Conservation (phyloP, 2,329 filamentous ascomycete genomes). For the Aspergillus sp. region DNA sequence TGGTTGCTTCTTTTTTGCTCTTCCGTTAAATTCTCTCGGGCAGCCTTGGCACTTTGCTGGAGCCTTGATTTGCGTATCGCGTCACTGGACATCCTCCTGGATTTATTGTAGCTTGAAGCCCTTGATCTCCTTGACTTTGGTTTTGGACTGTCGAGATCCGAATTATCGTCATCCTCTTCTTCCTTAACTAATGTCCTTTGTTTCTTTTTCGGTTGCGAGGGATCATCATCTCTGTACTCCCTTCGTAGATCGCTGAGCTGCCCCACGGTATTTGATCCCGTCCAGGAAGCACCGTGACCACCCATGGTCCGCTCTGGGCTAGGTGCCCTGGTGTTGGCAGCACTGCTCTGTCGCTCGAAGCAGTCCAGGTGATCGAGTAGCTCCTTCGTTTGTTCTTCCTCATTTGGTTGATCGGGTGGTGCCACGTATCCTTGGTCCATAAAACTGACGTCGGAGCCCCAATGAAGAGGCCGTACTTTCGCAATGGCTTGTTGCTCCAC, state of each 20-base stretch:
- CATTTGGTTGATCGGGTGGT: constrained; percentile 56
- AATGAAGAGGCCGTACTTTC: constrained; percentile 53
- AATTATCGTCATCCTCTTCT: constrained; percentile 40
- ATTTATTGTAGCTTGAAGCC: constrained; percentile 36
- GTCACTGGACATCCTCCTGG: constrained; percentile 34
- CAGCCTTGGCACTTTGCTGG: constrained; percentile 28
- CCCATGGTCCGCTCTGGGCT: constrained; percentile 49
- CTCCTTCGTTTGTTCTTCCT: constrained; percentile 56
- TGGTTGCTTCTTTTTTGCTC: constrained; percentile 84
- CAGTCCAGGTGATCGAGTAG: constrained; percentile 59
- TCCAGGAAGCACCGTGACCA: constrained; percentile 15
- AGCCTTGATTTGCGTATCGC: constrained; percentile 37
- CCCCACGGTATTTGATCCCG: constrained; percentile 9
- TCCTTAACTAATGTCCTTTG: constrained; percentile 37
- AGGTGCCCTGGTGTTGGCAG: constrained; percentile 58
- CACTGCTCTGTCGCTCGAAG: constrained; percentile 58
- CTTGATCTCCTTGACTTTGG: constrained; percentile 52
- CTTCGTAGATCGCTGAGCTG: constrained; percentile 11
- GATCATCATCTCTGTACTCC: constrained; percentile 23
- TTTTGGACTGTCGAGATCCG: constrained; percentile 33
- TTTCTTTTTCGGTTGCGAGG: constrained; percentile 32
- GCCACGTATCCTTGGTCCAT: constrained; percentile 60
- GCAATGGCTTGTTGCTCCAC: constrained; percentile 39
- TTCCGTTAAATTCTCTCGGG: constrained; percentile 66
- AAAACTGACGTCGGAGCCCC: constrained; percentile 70